Base-by-base conservation (phyloP, 2,329 filamentous ascomycete species). In the Ophiocordyceps robertsii region DNA sequence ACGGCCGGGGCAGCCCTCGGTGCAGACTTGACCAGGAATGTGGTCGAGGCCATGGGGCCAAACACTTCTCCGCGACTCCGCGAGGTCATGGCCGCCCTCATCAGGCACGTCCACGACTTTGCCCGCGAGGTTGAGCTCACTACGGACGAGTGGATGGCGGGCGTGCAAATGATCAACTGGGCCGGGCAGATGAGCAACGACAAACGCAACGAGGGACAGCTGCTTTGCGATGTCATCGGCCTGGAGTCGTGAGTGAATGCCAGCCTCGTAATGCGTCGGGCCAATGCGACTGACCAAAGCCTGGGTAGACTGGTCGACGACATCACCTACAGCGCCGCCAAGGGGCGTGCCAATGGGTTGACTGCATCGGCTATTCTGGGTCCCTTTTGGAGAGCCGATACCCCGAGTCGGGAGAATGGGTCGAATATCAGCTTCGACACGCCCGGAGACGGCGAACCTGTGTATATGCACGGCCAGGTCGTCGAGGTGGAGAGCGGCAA, bases 301-400 rank as follows among this genome's bases (percentile, higher is more conserved):
- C 29, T 11, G 30, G 10, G n/a, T 41, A 70, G 68, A 17, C 73
- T 84, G 4, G 83, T 89, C 38, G 85, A 90, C 58, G 84, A 90
- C 58, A 90, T 92, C 55, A 85, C 82, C 43, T 82, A 79, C 63
- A 79, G 77, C 40, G 49, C 54, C 14, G 70, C 72, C 40, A 65
- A 70, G 42, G 63, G 64, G 40, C 52, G 55, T 31, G 47, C 55
- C 33, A 64, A 66, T 13, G 55, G 64, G 13, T 69, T 78, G 11
- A 92, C 85, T 6, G 75, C 84, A 2, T 84, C 83, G 4, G 79
- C 86, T 35, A 87, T 94, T 49, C 73, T 94, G 0, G 87, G 87
- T 0, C 87, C 87, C 1, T 94, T 94, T 65, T 93, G 84, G 75
- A 74, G 84, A 6, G 71, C 77, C 37, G 73, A 88, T 51, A 77